Percentiles rank a stretch among this genome's conserved stretches.
phyloP scores from a whole-genome alignment of 1,284 basidiomycete species.

The Ganoderma resinaceum region DNA sequence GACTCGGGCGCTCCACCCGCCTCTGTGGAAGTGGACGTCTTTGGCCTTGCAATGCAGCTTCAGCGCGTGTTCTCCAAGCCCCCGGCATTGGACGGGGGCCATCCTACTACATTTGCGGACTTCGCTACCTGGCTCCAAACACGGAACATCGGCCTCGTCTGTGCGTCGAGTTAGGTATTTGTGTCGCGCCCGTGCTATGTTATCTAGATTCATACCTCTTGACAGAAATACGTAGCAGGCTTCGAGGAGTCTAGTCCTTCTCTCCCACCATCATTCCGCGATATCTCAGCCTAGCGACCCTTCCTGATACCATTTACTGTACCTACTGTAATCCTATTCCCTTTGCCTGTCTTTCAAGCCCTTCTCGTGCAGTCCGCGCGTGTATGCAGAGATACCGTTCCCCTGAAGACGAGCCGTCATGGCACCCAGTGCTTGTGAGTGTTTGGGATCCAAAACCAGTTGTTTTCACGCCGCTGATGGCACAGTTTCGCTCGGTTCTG shows the following conservation, averaged over 20 bases:
- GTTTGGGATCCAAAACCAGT: too few species aligned
- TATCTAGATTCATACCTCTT: background rate
- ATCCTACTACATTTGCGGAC: background rate
- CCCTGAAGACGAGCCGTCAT: too few species aligned
- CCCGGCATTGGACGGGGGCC: background rate
- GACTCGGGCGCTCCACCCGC: background rate
- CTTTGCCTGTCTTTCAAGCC: too few species aligned
- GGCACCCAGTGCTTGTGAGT: too few species aligned
- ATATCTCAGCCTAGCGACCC: background rate
- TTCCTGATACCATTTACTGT: background rate
- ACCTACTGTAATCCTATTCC: background rate
- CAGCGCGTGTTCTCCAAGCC: background rate
- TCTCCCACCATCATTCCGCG: background rate
- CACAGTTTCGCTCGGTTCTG: too few species aligned
- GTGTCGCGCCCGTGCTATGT: background rate
- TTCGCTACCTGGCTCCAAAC: background rate
- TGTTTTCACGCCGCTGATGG: too few species aligned
- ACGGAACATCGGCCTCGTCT: background rate
- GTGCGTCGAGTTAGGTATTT: background rate
- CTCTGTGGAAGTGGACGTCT: background rate
- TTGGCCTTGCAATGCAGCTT: background rate
- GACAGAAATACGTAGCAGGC: background rate
- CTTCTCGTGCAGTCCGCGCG: too few species aligned
- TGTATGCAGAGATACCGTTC: too few species aligned
- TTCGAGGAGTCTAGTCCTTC: background rate